A percentile compares a stretch with the other conserved stretches of the same genome.
Conservation (phyloP, 805 yeast genomes). For the Tanozyma kutaoensis region DNA sequence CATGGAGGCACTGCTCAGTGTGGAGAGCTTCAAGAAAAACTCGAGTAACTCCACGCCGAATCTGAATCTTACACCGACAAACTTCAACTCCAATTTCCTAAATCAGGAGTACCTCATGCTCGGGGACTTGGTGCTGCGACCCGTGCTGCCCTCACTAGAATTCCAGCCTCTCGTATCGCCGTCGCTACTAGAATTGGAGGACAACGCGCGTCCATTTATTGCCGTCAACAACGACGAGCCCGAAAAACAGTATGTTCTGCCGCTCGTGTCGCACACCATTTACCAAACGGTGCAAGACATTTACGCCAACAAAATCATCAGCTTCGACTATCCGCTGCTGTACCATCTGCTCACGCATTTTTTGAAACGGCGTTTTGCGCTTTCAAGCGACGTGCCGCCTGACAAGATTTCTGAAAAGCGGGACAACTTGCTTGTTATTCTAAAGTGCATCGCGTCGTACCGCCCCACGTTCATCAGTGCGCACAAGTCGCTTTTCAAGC, state of each 20-base stretch:
- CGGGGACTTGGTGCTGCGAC: conserved; percentile 35
- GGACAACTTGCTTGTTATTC: conserved; percentile 24
- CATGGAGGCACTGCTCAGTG: no score
- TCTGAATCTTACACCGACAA: neutral
- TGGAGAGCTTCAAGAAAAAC: no score
- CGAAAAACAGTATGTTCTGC: conserved; percentile 34
- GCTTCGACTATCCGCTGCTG: conserved; percentile 50
- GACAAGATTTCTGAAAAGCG: conserved; percentile 18
- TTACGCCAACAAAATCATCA: conserved; percentile 30
- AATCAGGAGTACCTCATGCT: conserved; percentile 39
- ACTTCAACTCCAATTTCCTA: conserved; percentile 30
- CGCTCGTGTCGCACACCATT: conserved; percentile 41
- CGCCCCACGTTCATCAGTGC: conserved; percentile 71
- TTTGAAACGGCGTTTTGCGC: conserved; percentile 41
- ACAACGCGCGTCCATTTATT: no score
- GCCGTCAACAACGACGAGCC: no score
- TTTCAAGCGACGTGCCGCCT: conserved; percentile 21
- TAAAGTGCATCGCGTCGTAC: conserved; percentile 49
- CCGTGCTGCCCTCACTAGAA: conserved; percentile 24
- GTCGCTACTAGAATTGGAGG: no score
- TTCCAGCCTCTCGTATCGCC: conserved; percentile 2
- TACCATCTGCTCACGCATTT: conserved; percentile 49
- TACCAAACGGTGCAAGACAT: conserved; percentile 39
- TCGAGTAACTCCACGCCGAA: no score
- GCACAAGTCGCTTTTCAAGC: conserved; percentile 52